Conservation (phyloP, 2,329 filamentous ascomycete genomes). For the Phyllosticta citrichinensis region DNA sequence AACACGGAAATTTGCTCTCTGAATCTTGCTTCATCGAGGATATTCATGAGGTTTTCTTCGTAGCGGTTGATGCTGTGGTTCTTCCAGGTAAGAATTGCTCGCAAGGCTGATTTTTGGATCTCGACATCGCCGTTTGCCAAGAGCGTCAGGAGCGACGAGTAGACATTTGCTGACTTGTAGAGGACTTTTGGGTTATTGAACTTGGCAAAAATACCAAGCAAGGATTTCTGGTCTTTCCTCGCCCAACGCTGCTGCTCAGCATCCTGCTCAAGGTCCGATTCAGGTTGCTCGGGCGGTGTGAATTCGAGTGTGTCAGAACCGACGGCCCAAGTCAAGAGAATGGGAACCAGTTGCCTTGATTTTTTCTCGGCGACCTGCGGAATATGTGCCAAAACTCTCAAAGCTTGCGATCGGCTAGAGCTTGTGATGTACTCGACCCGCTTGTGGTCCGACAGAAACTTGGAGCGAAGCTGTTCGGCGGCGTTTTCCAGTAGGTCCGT, state of each 20-base stretch:
- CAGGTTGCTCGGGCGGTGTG: conserved; percentile 13
- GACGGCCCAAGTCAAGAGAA: conserved; percentile 68
- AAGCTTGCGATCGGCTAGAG: conserved; percentile 62
- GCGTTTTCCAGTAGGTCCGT: neutral
- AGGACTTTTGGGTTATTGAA: conserved; percentile 81
- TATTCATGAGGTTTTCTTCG: conserved; percentile 72
- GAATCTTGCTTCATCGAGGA: conserved; percentile 85
- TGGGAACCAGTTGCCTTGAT: conserved; percentile 74
- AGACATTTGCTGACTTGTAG: conserved; percentile 67
- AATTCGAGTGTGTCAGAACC: conserved; percentile 12
- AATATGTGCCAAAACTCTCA: conserved; percentile 64
- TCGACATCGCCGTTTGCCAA: conserved; percentile 84
- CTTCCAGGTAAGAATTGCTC: conserved; percentile 85
- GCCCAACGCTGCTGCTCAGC: conserved; percentile 46
- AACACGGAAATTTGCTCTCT: conserved; percentile 90
- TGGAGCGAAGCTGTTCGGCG: conserved; percentile 46
- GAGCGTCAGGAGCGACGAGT: conserved; percentile 61
- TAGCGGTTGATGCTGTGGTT: conserved; percentile 64
- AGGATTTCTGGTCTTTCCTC: conserved; percentile 70
- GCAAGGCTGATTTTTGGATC: conserved; percentile 75
- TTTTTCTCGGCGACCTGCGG: conserved; percentile 75
- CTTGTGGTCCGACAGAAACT: conserved; percentile 56
- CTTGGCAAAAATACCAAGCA: conserved; percentile 71
- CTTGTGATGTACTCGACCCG: conserved; percentile 40
- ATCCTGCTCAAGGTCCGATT: conserved; percentile 11